Percentiles rank a stretch among this genome's conserved stretches.
Conservation (phyloP, 495 filamentous ascomycete genomes). For the Tuber melanosporum region DNA sequence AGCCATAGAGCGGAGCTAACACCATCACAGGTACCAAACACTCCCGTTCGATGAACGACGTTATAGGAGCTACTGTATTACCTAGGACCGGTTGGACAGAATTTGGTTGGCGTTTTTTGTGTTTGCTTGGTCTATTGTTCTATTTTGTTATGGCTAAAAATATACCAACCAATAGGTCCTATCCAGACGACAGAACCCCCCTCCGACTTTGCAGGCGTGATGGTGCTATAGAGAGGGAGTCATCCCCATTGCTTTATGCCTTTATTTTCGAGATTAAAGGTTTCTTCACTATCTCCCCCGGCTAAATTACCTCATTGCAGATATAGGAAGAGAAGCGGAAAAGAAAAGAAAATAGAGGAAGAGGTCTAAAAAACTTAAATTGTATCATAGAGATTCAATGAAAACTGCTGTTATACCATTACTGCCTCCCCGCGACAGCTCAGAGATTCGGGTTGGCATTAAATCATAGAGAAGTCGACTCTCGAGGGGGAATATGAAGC, state of each 20-base stretch:
- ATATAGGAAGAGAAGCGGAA: not conserved
- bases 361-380: not conserved
- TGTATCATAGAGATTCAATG: not conserved
- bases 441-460: not conserved
- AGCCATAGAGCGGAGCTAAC: not conserved
- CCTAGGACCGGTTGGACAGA: not conserved
- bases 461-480: not conserved
- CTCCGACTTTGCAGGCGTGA: not conserved
- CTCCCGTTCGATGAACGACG: not conserved
- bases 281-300: not conserved
- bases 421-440: not conserved
- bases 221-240: not conserved
- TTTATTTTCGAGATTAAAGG: not conserved
- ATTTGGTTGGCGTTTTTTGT: not conserved
- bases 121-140: not conserved
- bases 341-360: not conserved
- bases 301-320: not conserved
- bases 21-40: not conserved
- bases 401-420: not conserved
- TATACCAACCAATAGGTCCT: not conserved
- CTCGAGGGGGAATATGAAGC: not conserved
- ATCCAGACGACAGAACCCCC: not conserved
- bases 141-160: not conserved
- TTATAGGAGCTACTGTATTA: not conserved
- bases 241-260: not conserved